Conservation (phyloP, 306 rosid species). For the Rosa chinensis region DNA sequence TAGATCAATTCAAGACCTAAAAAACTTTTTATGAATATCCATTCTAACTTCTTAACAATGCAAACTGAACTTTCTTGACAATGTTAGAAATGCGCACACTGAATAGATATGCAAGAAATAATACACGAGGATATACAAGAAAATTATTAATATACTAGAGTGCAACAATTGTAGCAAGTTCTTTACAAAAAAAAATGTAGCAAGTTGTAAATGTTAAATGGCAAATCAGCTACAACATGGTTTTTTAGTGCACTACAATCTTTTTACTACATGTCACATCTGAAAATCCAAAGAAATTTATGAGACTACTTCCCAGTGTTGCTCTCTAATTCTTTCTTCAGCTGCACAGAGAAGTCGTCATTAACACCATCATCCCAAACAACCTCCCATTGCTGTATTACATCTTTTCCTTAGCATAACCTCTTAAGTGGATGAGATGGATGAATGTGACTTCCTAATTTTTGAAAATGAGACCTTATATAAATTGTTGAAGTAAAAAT, state of each 20-base stretch:
- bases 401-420: slow-evolving; percentile 34
- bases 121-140: neutral
- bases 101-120: too few relatives aligned
- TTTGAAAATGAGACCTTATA: too few relatives aligned
- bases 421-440: too few relatives aligned
- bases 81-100: neutral
- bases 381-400: slow-evolving; percentile 71
- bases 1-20: too few relatives aligned
- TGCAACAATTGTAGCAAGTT: neutral
- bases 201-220: neutral
- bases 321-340: slow-evolving; percentile 66
- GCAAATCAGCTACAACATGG: neutral
- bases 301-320: slow-evolving; percentile 38
- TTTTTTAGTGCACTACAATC: neutral
- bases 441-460: too few relatives aligned
- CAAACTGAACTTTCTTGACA: too few relatives aligned
- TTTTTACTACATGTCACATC: neutral
- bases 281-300: neutral
- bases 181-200: neutral
- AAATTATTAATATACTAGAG: neutral
- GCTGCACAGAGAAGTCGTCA: slow-evolving; percentile 78
- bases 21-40: too few relatives aligned
- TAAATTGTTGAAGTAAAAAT: too few relatives aligned
- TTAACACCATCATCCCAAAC: slow-evolving; percentile 88
- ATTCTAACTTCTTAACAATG: too few relatives aligned